Percentiles rank a stretch among this genome's conserved stretches.
phyloP scores from a whole-genome alignment of 2,329 filamentous ascomycete genomes.

The Penicillium corylophilum region DNA sequence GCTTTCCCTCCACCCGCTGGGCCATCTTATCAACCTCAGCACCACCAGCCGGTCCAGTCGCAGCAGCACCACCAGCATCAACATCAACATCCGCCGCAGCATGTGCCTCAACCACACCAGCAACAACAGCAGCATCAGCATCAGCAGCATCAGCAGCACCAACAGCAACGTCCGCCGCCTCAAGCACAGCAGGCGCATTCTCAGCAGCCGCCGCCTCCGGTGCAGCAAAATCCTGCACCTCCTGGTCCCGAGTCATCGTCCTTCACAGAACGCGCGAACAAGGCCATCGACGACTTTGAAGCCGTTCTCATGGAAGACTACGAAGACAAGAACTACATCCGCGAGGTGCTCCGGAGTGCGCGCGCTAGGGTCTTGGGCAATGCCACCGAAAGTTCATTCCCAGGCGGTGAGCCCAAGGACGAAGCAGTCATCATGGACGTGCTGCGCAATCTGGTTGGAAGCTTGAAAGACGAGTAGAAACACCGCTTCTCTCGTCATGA shows the following conservation, averaged over 20 bases:
- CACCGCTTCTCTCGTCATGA: slow-evolving; percentile 6
- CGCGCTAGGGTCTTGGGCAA: slow-evolving; percentile 42
- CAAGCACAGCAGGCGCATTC: slow-evolving; percentile 2
- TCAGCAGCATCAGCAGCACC: slow-evolving; percentile 12
- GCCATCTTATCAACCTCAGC: slow-evolving; percentile 16
- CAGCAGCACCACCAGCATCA: slow-evolving; percentile 29
- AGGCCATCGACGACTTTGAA: slow-evolving; percentile 47
- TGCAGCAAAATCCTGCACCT: slow-evolving; percentile 23
- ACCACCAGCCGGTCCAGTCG: slow-evolving; percentile 10
- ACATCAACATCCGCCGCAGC: slow-evolving; percentile 18
- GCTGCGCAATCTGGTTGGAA: slow-evolving; percentile 40
- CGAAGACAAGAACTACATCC: slow-evolving; percentile 47
- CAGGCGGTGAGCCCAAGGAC: slow-evolving; percentile 45
- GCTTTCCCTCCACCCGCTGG: slow-evolving; percentile 18
- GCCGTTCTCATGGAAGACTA: slow-evolving; percentile 47
- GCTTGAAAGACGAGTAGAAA: slow-evolving; percentile 36
- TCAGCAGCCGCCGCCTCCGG: slow-evolving; percentile 7
- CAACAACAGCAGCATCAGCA: slow-evolving; percentile 15
- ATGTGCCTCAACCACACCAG: slow-evolving; percentile 13
- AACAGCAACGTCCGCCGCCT: slow-evolving; percentile 1
- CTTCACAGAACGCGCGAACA: slow-evolving; percentile 43
- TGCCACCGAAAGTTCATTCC: slow-evolving; percentile 43
- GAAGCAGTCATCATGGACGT: slow-evolving; percentile 45
- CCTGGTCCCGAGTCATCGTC: slow-evolving; percentile 32
- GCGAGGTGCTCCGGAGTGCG: slow-evolving; percentile 44